A percentile compares a stretch with the other conserved stretches of the same genome.
These are phyloP conservation scores for Boletus hoseneyae DNA, from an alignment of 1,284 basidiomycete species.

Conservation along the genomic window DNA sequence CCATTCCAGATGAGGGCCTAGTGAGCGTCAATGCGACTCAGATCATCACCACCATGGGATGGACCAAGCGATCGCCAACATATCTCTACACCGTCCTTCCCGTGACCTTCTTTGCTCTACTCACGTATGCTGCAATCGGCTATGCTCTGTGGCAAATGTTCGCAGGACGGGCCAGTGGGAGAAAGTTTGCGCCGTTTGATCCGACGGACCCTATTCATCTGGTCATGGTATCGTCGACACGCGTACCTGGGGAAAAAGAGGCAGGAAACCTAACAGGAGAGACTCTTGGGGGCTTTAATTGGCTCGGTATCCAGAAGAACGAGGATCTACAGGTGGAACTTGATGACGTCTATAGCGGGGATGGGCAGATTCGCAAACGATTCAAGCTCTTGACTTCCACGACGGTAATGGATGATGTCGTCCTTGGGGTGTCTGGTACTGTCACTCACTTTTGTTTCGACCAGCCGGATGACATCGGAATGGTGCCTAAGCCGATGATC, in stretches of 20 bases:
- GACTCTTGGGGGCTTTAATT: neutral
- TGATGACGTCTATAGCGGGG: neutral
- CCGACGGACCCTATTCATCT: conserved; percentile 12
- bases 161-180: neutral
- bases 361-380: neutral
- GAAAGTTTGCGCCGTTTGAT: conserved; percentile 1
- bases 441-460: too few species aligned
- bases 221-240: conserved; percentile 9
- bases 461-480: too few species aligned
- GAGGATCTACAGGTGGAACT: neutral
- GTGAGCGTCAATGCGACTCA: neutral
- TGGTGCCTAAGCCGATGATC: too few species aligned
- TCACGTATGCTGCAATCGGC: neutral
- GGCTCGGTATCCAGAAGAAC: neutral
- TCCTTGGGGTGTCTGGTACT: too few species aligned
- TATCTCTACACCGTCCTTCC: conserved; percentile 8
- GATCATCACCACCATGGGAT: conserved; percentile 6
- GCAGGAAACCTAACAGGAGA: neutral
- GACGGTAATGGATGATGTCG: too few species aligned
- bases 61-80: neutral
- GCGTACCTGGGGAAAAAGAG: neutral
- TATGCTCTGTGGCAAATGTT: conserved; percentile 1
- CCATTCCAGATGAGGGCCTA: neutral
- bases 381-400: neutral
- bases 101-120: conserved; percentile 1